These are phyloP conservation scores for Podila epicladia DNA, from an alignment of 192 early-diverging fungal genomes.

Conservation along the genomic window DNA sequence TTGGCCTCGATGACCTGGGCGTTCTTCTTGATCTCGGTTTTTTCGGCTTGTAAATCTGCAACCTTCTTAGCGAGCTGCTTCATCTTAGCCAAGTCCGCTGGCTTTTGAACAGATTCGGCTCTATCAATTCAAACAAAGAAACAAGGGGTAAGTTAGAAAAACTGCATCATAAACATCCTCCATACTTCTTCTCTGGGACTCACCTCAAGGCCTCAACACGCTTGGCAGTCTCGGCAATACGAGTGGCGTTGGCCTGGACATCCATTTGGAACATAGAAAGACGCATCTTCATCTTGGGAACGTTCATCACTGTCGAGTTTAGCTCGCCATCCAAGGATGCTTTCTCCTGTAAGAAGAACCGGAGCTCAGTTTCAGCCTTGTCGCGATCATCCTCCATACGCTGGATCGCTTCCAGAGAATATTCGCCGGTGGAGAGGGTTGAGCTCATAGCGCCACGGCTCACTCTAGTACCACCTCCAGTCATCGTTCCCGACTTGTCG, in stretches of 20 bases:
- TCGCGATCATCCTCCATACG: slow-evolving; percentile 68
- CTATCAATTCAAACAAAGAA: slow-evolving; percentile 17
- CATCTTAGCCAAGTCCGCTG: slow-evolving; percentile 62
- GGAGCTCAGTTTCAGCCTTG: slow-evolving; percentile 63
- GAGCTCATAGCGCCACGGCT: slow-evolving; percentile 91
- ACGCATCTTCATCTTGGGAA: slow-evolving; percentile 68
- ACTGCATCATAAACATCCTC: no score
- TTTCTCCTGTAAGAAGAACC: slow-evolving; percentile 57
- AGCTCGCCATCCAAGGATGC: slow-evolving; percentile 53
- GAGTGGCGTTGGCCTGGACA: slow-evolving; percentile 68
- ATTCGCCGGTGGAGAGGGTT: slow-evolving; percentile 66
- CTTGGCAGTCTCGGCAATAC: slow-evolving; percentile 74
- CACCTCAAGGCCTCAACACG: slow-evolving; percentile 64
- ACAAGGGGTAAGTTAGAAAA: slow-evolving; percentile 24
- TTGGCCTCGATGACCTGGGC: slow-evolving; percentile 75
- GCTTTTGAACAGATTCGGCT: slow-evolving; percentile 59
- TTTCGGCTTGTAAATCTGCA: slow-evolving; percentile 52
- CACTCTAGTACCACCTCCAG: slow-evolving; percentile 84
- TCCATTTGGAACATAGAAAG: slow-evolving; percentile 80
- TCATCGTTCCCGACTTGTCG: slow-evolving; percentile 92
- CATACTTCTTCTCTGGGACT: no score
- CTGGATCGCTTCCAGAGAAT: slow-evolving; percentile 62
- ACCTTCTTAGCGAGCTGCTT: slow-evolving; percentile 61
- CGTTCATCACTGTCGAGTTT: slow-evolving; percentile 60
- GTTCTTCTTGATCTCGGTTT: slow-evolving; percentile 63